Evolutionary conservation across 768 basidiomycete species (phyloP).

Genomic region (Suillus subalutaceus): DNA sequence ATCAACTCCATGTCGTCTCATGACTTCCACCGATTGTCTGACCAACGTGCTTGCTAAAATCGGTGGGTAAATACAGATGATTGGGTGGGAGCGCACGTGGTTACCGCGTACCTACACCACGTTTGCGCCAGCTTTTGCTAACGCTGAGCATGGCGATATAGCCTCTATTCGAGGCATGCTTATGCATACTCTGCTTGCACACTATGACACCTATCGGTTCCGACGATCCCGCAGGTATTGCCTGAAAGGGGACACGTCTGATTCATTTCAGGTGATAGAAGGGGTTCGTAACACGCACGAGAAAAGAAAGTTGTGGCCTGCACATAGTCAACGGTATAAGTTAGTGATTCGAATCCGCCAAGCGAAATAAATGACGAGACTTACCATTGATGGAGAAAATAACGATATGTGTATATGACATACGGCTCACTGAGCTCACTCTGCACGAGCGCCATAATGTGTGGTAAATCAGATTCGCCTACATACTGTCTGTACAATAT

Average conservation of each 20-base stretch:
- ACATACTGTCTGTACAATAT: slow-evolving; percentile 73
- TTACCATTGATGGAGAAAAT: slow-evolving; percentile 96
- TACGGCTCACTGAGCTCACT: slow-evolving; percentile 95
- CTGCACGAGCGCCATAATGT: slow-evolving; percentile 87
- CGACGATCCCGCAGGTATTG: slow-evolving; percentile 33
- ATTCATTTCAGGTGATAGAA: slow-evolving; percentile 2
- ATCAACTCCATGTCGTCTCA: slow-evolving; percentile 81
- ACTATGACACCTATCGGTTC: slow-evolving; percentile 90
- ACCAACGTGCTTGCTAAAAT: slow-evolving; percentile 81
- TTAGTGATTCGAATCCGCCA: slow-evolving; percentile 9
- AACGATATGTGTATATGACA: slow-evolving; percentile 94
- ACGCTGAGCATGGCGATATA: slow-evolving; percentile 99
- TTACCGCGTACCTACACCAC: slow-evolving; percentile 80
- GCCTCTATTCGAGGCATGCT: slow-evolving; percentile 74
- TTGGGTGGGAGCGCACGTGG: not conserved
- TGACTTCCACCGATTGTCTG: slow-evolving; percentile 77
- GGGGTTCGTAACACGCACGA: slow-evolving; percentile 45
- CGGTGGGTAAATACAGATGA: not conserved
- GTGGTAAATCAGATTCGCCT: slow-evolving; percentile 77
- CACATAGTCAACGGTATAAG: not conserved
- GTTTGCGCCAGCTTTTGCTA: slow-evolving; percentile 78
- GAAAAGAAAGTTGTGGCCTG: slow-evolving; percentile 90
- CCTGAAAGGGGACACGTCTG: slow-evolving; percentile 15
- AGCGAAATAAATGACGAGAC: slow-evolving; percentile 31
- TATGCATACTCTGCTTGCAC: slow-evolving; percentile 94